phyloP scores from a whole-genome alignment of 176 grass and related monocot genomes.

The Puya raimondii region DNA sequence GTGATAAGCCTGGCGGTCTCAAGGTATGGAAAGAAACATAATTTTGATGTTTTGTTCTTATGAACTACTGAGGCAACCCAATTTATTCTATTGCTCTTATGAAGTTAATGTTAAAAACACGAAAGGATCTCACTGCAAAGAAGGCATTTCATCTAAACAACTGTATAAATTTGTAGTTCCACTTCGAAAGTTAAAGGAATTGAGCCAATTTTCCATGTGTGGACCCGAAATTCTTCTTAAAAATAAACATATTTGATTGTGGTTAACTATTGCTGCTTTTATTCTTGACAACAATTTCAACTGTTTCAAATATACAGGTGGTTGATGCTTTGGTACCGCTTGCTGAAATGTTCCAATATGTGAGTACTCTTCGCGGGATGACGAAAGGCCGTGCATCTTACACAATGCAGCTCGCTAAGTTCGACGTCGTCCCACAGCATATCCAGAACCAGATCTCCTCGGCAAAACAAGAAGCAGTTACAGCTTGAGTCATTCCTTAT shows the following conservation, averaged over 20 bases:
- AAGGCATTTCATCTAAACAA: too few species aligned
- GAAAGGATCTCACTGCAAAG: too few species aligned
- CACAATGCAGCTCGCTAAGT: constrained; percentile 88
- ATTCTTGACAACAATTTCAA: too few species aligned
- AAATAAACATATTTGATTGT: not conserved
- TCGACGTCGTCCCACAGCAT: constrained; percentile 74
- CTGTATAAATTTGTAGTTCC: too few species aligned
- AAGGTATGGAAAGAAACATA: constrained; percentile 54
- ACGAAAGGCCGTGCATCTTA: constrained; percentile 92
- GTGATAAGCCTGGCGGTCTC: constrained; percentile 88
- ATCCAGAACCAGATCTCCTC: constrained; percentile 78
- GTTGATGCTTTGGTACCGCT: constrained; percentile 79
- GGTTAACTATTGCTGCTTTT: constrained; percentile 7
- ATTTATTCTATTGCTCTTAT: too few species aligned
- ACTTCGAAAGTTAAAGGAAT: not conserved
- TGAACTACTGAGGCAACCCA: too few species aligned
- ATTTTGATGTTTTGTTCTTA: not conserved
- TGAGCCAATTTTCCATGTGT: not conserved
- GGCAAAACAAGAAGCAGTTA: constrained; percentile 47
- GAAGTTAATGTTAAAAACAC: too few species aligned
- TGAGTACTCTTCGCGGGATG: constrained; percentile 77
- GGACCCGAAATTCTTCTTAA: too few species aligned
- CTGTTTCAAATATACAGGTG: constrained; percentile 30
- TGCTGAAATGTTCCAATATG: constrained; percentile 98
- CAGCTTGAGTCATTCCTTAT: constrained; percentile 34